Conservation (phyloP, 805 yeast genomes). For the Tetrapisispora namnaoensis region DNA sequence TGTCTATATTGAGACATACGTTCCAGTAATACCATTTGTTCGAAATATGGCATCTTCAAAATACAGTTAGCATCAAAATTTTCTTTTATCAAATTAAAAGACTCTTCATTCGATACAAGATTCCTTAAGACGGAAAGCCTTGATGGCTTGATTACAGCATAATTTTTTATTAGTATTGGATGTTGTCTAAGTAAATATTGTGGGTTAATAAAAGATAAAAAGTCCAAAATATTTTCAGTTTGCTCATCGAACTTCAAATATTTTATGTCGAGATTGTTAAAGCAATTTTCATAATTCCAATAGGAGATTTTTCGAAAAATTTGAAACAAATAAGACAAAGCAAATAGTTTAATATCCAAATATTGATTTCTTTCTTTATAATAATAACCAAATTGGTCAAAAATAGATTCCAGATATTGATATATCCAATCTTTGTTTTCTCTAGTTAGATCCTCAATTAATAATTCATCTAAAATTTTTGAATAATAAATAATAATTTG, state of each 20-base stretch:
- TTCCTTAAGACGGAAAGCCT: conserved; percentile 19
- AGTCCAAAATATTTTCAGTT: conserved; percentile 14
- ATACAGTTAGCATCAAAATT: conserved; percentile 14
- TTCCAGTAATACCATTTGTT: conserved; percentile 25
- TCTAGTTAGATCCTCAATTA: not conserved
- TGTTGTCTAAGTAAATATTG: conserved; percentile 13
- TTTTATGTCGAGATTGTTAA: conserved; percentile 13
- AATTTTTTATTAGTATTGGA: conserved; percentile 7
- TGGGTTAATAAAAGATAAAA: conserved; percentile 25
- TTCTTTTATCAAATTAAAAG: conserved; percentile 15
- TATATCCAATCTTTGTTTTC: conserved; percentile 11
- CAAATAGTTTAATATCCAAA: conserved; percentile 15
- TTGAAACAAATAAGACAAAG: conserved; percentile 15
- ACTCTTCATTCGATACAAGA: conserved; percentile 10
- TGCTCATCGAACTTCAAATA: conserved; percentile 13
- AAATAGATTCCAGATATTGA: conserved; percentile 6
- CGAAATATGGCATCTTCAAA: conserved; percentile 22
- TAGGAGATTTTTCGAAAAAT: conserved; percentile 20
- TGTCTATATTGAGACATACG: conserved; percentile 16
- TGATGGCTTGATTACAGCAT: conserved; percentile 12
- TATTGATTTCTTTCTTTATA: conserved; percentile 11
- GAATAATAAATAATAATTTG: conserved; percentile 17
- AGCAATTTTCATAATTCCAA: conserved; percentile 10
- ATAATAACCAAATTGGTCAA: conserved; percentile 14
- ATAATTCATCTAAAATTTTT: conserved; percentile 5